Evolutionary conservation across 495 filamentous ascomycete genomes (phyloP).

Genomic region (Clavariopsis aquatica): DNA sequence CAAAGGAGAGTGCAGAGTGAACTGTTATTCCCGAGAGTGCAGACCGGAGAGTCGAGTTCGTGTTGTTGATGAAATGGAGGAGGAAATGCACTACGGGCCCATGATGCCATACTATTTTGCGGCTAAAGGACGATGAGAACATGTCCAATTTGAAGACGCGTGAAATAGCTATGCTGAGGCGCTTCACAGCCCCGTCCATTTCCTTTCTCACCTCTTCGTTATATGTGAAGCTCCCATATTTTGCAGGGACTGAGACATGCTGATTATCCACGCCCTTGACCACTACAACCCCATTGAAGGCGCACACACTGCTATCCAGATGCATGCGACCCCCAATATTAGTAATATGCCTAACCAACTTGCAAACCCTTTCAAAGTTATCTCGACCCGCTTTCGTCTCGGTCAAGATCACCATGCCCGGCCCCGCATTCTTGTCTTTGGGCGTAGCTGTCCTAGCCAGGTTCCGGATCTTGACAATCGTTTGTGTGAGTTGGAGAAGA

Average conservation of each 20-base stretch:
- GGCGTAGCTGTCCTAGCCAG: not conserved
- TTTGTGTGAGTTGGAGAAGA: constrained; percentile 20
- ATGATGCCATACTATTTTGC: constrained; percentile 27
- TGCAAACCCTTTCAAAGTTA: constrained; percentile 9
- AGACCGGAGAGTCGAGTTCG: not conserved
- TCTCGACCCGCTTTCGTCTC: not conserved
- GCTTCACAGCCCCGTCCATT: not conserved
- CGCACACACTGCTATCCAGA: not conserved
- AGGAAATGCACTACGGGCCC: constrained; percentile 23
- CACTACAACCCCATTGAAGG: constrained; percentile 12
- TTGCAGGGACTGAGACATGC: not conserved
- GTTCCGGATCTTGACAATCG: constrained; percentile 14
- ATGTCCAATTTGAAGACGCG: constrained; percentile 4
- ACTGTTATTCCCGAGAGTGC: constrained; percentile 8
- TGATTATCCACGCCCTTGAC: constrained; percentile 21
- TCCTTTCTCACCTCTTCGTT: not conserved
- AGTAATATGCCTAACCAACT: constrained; percentile 14
- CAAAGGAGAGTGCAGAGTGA: not conserved
- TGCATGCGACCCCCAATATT: not conserved
- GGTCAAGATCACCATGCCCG: constrained; percentile 17
- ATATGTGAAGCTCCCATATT: not conserved
- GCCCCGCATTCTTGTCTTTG: not conserved
- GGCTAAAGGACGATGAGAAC: not conserved
- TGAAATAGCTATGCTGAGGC: constrained; percentile 9
- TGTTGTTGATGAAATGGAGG: constrained; percentile 12